phyloP scores from a whole-genome alignment of 2,329 filamentous ascomycete genomes.

The Paraphoma chrysanthemicola region DNA sequence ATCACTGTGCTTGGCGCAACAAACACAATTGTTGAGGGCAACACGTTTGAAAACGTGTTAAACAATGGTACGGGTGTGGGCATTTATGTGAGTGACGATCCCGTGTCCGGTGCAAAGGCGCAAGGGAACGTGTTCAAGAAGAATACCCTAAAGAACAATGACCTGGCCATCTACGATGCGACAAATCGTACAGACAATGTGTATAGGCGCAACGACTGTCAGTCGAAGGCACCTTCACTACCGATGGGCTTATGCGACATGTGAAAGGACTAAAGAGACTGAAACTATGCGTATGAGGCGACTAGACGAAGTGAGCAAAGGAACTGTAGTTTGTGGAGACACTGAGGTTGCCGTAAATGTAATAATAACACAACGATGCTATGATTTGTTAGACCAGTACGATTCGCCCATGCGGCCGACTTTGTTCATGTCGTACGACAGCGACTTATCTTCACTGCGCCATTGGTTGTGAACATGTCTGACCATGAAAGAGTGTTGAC shows the following conservation, averaged over 20 bases:
- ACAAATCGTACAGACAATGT: neutral
- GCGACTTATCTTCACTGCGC: too few relatives aligned
- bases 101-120: conserved; percentile 2
- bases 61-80: conserved; percentile 3
- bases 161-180: neutral
- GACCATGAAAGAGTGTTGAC: too few relatives aligned
- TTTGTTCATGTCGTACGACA: too few relatives aligned
- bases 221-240: neutral
- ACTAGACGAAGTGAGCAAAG: too few relatives aligned
- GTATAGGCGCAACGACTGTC: neutral
- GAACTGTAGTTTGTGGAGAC: too few relatives aligned
- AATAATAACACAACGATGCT: too few relatives aligned
- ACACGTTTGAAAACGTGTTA: conserved; percentile 7
- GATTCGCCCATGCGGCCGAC: too few relatives aligned
- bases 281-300: too few relatives aligned
- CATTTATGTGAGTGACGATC: conserved; percentile 6
- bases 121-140: conserved; percentile 3
- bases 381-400: too few relatives aligned
- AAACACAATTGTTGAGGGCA: conserved; percentile 14
- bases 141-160: neutral
- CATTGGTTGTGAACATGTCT: too few relatives aligned
- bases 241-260: neutral
- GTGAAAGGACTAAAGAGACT: neutral
- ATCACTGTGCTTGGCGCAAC: conserved; percentile 10
- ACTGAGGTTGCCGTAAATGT: too few relatives aligned